A percentile compares a stretch with the other conserved stretches of the same genome.
phyloP scores from a whole-genome alignment of 2,329 filamentous ascomycete genomes.

The Aspergillus sp. region DNA sequence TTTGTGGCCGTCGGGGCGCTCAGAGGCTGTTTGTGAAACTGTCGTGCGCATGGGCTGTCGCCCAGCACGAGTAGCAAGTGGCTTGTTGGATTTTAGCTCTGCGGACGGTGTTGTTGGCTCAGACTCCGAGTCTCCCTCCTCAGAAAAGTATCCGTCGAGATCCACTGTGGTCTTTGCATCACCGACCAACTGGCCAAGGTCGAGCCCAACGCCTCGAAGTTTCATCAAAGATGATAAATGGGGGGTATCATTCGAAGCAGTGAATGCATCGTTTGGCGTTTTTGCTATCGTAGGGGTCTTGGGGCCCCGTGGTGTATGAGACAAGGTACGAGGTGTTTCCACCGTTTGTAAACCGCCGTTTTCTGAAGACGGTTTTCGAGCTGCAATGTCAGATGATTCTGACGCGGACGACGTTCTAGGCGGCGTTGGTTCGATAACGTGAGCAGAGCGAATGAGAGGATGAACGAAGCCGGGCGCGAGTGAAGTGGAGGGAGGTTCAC shows the following conservation, averaged over 20 bases:
- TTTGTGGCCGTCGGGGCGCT: constrained; percentile 60
- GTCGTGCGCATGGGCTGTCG: constrained; percentile 58
- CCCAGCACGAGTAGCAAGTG: constrained; percentile 27
- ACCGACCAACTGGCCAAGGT: constrained; percentile 60
- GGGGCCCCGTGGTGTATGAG: not conserved
- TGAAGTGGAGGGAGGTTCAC: constrained; percentile 26
- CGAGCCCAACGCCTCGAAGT: constrained; percentile 59
- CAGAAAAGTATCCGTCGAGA: constrained; percentile 40
- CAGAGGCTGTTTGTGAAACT: constrained; percentile 52
- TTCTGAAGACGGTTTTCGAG: constrained; percentile 20
- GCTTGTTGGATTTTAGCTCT: constrained; percentile 18
- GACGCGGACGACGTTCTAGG: constrained; percentile 18
- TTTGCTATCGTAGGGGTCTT: constrained; percentile 19
- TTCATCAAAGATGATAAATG: constrained; percentile 67
- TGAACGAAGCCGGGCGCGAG: constrained; percentile 56
- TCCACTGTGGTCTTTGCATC: constrained; percentile 49
- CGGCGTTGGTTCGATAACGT: constrained; percentile 28
- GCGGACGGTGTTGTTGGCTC: constrained; percentile 29
- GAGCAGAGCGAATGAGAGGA: constrained; percentile 60
- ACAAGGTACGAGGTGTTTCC: constrained; percentile 24
- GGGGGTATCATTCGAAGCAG: constrained; percentile 60
- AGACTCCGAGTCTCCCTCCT: constrained; percentile 42
- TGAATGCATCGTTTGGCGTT: constrained; percentile 42
- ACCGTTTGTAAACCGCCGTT: constrained; percentile 19
- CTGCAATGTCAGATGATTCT: constrained; percentile 9